These are phyloP conservation scores for Fusarium oxysporum DNA, from an alignment of 2,329 filamentous ascomycete genomes.

Conservation along the genomic window DNA sequence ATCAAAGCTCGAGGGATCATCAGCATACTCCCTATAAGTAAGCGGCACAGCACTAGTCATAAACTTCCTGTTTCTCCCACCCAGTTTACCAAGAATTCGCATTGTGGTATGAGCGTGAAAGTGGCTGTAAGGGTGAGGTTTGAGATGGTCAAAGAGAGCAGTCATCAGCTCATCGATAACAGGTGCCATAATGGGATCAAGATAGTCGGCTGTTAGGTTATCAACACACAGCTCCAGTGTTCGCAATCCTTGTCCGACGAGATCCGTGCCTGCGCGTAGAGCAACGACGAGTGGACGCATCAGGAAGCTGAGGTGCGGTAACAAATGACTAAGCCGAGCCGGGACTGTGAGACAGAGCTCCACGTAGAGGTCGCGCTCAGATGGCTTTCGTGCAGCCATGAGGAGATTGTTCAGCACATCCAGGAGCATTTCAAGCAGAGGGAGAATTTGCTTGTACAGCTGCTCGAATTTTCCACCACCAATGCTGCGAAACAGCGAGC, in stretches of 20 bases:
- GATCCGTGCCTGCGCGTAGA: constrained; percentile 87
- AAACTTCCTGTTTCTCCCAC: constrained; percentile 94
- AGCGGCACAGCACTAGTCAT: constrained; percentile 90
- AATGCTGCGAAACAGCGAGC: constrained; percentile 95
- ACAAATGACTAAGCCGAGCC: constrained; percentile 89
- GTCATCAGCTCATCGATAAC: constrained; percentile 99
- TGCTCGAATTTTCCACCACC: constrained; percentile 97
- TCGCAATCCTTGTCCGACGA: constrained; percentile 92
- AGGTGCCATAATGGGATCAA: constrained; percentile 98
- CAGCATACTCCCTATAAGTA: constrained; percentile 84
- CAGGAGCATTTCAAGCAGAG: constrained; percentile 94
- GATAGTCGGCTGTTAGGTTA: constrained; percentile 95
- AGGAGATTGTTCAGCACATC: constrained; percentile 97
- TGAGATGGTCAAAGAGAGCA: constrained; percentile 93
- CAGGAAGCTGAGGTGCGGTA: constrained; percentile 94
- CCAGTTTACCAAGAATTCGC: constrained; percentile 95
- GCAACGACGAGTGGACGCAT: constrained; percentile 99
- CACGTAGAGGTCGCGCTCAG: constrained; percentile 94
- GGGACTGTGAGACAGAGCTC: constrained; percentile 97
- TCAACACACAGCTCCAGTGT: constrained; percentile 98
- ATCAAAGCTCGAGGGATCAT: constrained; percentile 89
- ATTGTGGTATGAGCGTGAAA: constrained; percentile 98
- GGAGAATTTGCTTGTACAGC: constrained; percentile 97
- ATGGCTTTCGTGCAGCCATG: constrained; percentile 87
- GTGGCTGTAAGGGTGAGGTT: constrained; percentile 93